Evolutionary conservation across 1,139 yeast species (phyloP), one percentile per base, ranked within the genome.

Genomic region (Suhomyces wounanorum): DNA sequence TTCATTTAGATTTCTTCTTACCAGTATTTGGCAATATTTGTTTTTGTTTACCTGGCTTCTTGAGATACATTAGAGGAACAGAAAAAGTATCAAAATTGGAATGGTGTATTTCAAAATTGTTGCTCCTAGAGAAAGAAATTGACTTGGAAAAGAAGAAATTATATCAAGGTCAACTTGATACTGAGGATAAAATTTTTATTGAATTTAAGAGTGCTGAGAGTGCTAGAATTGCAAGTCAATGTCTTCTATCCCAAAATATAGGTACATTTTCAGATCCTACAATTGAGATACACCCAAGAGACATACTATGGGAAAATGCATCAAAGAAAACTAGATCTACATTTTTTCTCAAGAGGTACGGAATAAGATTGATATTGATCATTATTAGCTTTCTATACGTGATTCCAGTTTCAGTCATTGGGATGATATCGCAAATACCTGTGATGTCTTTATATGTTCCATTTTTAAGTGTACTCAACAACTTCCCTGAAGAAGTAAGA

Each of bases 331-430:
- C 73, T 44, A 65, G 70, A 8, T 55, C 70, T 42, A 52, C 64
- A 2, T 64, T 66, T 9, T 63, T 72, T 26, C 25, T 77, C 0
- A 73, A 80, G 59, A 67, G 70, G 25, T 68, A 76, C 13, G 35
- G 73, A 6, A 81, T 83, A 0, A 74, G 75, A 37, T 51, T 78
- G 1, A 40, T 79, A 3, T 73, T 81, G 42, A 67, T 82, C 11
- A 52, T 73, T 6, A 68, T 85, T 0, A 81, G 82, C 5, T 63
- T 84, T 1, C 73, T 84, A 8, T 87, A 89, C 79, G 85, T 85
- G 1, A 66, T 86, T 0, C 95, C 95, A 0, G 90, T 87, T 1
- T 86, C 90, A 0, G 74, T 85, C 53, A 81, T 87, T 45, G 89
- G 90, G 0, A 67, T 86, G 13, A 67, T 87, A 0, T 82, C 90